These are phyloP conservation scores for Linum trigynum DNA, from an alignment of 345 rosid species.

Conservation along the genomic window DNA sequence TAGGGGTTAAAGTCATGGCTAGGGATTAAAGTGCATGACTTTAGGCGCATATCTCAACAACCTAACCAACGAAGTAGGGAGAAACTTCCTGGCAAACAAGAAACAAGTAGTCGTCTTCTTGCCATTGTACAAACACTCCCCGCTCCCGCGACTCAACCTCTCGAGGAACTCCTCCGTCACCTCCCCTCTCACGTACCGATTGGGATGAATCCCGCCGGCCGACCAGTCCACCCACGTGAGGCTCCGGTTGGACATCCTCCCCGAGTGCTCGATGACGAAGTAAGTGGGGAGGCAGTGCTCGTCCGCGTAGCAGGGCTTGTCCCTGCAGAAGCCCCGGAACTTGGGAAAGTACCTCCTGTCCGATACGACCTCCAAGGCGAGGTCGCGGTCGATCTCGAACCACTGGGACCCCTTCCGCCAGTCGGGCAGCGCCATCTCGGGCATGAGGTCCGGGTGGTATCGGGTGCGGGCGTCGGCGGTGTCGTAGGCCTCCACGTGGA, in stretches of 20 bases:
- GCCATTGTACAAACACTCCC: conserved; percentile 46
- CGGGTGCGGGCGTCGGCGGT: conserved; percentile 61
- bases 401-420: conserved; percentile 95
- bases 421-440: conserved; percentile 32
- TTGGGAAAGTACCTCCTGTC: conserved; percentile 47
- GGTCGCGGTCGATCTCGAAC: conserved; percentile 57
- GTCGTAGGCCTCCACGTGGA: conserved; percentile 46
- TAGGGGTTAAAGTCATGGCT: conserved; percentile 6
- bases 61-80: conserved; percentile 43
- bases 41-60: conserved; percentile 51
- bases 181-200: conserved; percentile 30
- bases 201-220: conserved; percentile 65
- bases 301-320: conserved; percentile 46
- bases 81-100: conserved; percentile 77
- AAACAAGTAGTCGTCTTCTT: conserved; percentile 37
- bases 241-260: conserved; percentile 50
- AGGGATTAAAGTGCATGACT: conserved; percentile 16
- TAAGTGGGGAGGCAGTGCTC: conserved; percentile 81
- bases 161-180: conserved; percentile 46
- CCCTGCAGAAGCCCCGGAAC: conserved; percentile 45
- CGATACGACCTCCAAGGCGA: conserved; percentile 49
- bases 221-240: conserved; percentile 88
- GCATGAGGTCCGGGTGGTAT: conserved; percentile 45
- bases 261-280: conserved; percentile 25
- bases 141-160: conserved; percentile 38